Evolutionary conservation across 805 yeast genomes (phyloP).

Genomic region (Starmera pachycereana): DNA sequence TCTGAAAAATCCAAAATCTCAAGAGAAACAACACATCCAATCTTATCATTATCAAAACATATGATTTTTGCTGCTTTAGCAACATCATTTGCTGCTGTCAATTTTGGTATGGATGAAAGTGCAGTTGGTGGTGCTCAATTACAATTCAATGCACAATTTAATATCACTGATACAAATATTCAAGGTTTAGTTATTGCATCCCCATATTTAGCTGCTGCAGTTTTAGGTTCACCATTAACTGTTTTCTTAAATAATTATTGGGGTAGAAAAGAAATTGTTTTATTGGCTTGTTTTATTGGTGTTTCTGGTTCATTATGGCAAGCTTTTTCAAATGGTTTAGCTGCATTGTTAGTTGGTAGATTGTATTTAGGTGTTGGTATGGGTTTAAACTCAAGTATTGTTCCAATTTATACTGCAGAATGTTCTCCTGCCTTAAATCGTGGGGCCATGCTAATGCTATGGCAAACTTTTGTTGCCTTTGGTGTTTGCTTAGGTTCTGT

Average conservation of each 20-base stretch:
- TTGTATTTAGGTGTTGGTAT: conserved; percentile 53
- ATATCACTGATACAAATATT: conserved; percentile 29
- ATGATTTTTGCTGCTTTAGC: conserved; percentile 56
- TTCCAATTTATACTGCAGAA: conserved; percentile 59
- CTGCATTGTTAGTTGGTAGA: conserved; percentile 49
- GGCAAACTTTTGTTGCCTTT: conserved; percentile 71
- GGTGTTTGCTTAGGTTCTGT: conserved; percentile 64
- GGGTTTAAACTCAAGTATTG: conserved; percentile 59
- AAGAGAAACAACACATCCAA: conserved; percentile 36
- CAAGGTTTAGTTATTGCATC: conserved; percentile 56
- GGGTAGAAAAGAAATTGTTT: conserved; percentile 54
- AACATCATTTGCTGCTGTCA: conserved; percentile 42
- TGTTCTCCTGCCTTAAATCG: conserved; percentile 46
- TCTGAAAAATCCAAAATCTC: conserved; percentile 23
- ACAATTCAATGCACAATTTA: conserved; percentile 37
- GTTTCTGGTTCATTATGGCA: conserved; percentile 55
- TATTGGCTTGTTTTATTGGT: conserved; percentile 46
- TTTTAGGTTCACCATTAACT: conserved; percentile 45
- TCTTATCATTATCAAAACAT: conserved; percentile 37
- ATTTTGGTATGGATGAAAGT: conserved; percentile 67
- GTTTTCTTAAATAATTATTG: conserved; percentile 38
- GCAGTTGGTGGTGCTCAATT: conserved; percentile 60
- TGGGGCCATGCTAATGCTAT: conserved; percentile 59
- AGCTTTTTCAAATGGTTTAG: conserved; percentile 51
- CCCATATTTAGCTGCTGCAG: conserved; percentile 52